phyloP scores from a whole-genome alignment of 1,284 basidiomycete species.

The Cryptococcus sp. region DNA sequence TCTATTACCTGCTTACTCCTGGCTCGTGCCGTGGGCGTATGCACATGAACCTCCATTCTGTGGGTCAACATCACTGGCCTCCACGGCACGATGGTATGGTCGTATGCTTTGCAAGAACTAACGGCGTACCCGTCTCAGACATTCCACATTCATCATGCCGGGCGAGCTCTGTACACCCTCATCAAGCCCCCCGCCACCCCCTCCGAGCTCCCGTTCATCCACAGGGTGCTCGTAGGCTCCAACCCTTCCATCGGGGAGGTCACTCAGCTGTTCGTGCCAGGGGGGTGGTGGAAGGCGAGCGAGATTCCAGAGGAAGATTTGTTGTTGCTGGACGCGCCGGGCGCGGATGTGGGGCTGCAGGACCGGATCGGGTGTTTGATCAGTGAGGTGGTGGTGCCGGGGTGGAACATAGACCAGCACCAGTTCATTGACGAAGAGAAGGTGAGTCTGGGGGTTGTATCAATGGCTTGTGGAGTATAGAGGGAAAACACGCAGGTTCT shows the following conservation, averaged over 20 bases:
- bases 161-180: slow-evolving; percentile 45
- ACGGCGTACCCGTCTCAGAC: slow-evolving; percentile 18
- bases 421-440: slow-evolving; percentile 35
- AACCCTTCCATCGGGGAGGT: slow-evolving; percentile 35
- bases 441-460: slow-evolving; percentile 25
- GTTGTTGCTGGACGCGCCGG: slow-evolving; percentile 14
- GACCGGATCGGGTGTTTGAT: slow-evolving; percentile 43
- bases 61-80: too few species aligned
- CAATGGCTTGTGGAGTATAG: too few species aligned
- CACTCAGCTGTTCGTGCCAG: slow-evolving; percentile 42
- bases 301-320: slow-evolving; percentile 43
- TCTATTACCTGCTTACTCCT: slow-evolving; percentile 43
- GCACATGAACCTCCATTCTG: slow-evolving; percentile 43
- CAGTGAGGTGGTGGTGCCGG: slow-evolving; percentile 43
- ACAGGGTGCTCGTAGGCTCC: slow-evolving; percentile 36
- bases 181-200: slow-evolving; percentile 26
- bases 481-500: background rate
- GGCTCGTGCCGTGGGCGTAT: slow-evolving; percentile 35
- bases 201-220: slow-evolving; percentile 23
- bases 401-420: slow-evolving; percentile 42
- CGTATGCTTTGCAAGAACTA: too few species aligned
- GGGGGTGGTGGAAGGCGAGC: slow-evolving; percentile 48
- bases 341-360: slow-evolving; percentile 9
- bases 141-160: slow-evolving; percentile 42
- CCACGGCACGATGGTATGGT: too few species aligned